phyloP scores from a whole-genome alignment of 352 stramenopile species.

The Pythium sukuiense region DNA sequence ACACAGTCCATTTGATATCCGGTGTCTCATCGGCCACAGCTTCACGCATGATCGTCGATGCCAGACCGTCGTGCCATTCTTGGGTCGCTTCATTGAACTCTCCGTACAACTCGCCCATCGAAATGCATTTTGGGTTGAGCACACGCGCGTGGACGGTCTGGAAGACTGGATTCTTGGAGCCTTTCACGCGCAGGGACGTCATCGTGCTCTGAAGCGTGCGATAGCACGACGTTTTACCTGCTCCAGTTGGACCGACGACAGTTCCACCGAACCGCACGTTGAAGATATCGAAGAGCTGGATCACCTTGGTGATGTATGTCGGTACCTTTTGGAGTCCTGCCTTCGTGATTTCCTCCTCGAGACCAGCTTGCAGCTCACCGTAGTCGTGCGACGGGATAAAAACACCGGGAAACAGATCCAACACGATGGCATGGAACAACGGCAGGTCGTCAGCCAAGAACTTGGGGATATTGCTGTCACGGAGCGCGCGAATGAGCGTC shows the following conservation, averaged over 20 bases:
- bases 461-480: constrained; percentile 90
- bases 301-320: constrained; percentile 85
- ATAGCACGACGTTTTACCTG: constrained; percentile 74
- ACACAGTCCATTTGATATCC: constrained; percentile 77
- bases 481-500: constrained; percentile 75
- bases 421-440: constrained; percentile 84
- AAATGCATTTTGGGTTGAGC: constrained; percentile 62
- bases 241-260: constrained; percentile 66
- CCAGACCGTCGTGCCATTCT: constrained; percentile 60
- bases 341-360: constrained; percentile 38
- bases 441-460: constrained; percentile 85
- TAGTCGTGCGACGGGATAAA: constrained; percentile 72
- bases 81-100: constrained; percentile 77
- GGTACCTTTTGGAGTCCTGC: constrained; percentile 38
- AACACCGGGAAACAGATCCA: constrained; percentile 78
- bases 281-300: constrained; percentile 89
- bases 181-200: constrained; percentile 47
- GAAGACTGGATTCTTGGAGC: constrained; percentile 55
- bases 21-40: constrained; percentile 39
- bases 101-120: constrained; percentile 56
- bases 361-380: constrained; percentile 46
- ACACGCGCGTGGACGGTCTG: constrained; percentile 51
- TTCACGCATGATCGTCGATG: constrained; percentile 52
- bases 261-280: constrained; percentile 86
- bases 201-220: constrained; percentile 66